phyloP scores from a whole-genome alignment of 352 stramenopile species.

The Pythium coloratum region DNA sequence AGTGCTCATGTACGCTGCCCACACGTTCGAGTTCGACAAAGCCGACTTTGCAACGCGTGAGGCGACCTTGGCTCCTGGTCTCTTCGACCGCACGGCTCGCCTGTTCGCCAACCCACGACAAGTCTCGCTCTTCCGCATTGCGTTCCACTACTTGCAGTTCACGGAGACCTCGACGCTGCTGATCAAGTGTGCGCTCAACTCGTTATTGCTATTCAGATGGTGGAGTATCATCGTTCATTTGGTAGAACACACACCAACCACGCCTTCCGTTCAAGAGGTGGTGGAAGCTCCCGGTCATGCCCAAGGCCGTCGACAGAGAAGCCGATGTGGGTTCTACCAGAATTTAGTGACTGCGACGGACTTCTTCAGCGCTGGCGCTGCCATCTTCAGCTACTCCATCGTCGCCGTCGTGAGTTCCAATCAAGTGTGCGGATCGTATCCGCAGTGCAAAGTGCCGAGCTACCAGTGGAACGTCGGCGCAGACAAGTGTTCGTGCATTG shows the following conservation, averaged over 20 bases:
- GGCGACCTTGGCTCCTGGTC: constrained; percentile 29
- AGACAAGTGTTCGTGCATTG: constrained; percentile 25
- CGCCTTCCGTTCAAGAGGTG: not conserved
- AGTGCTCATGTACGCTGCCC: constrained; percentile 41
- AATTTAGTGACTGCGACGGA: not conserved
- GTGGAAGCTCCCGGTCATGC: not conserved
- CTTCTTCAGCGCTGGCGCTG: constrained; percentile 11
- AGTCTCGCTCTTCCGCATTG: constrained; percentile 43
- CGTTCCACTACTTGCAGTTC: constrained; percentile 51
- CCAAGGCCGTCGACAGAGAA: not conserved
- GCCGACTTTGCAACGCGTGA: constrained; percentile 36
- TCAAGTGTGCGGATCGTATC: constrained; percentile 1
- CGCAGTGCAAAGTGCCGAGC: constrained; percentile 22
- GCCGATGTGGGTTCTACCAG: not conserved
- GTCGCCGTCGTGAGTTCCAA: constrained; percentile 9
- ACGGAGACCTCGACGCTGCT: constrained; percentile 22
- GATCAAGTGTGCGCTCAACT: constrained; percentile 40
- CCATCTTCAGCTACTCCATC: constrained; percentile 24
- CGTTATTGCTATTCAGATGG: constrained; percentile 47
- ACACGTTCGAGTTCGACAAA: constrained; percentile 45
- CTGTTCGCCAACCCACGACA: constrained; percentile 47
- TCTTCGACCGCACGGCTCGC: constrained; percentile 41
- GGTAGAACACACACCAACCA: not conserved
- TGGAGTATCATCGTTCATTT: constrained; percentile 32
- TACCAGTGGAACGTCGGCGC: constrained; percentile 30